phyloP scores from a whole-genome alignment of 2,329 filamentous ascomycete species.

The Colletotrichum plurivorum region DNA sequence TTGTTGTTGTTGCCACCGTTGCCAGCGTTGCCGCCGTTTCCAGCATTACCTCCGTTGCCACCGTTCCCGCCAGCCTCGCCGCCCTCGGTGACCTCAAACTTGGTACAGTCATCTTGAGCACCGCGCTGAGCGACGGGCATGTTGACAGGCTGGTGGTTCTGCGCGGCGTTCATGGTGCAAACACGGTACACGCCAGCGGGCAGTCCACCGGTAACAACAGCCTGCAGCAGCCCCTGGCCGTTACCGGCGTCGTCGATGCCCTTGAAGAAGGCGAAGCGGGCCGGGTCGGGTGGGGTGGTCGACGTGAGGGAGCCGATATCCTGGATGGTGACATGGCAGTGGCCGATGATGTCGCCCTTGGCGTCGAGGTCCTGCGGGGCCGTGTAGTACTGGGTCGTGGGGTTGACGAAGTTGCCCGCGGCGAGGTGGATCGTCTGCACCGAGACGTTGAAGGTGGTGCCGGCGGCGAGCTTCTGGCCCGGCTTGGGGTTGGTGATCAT shows the following conservation, averaged over 20 bases:
- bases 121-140: slow-evolving; percentile 71
- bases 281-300: slow-evolving; percentile 55
- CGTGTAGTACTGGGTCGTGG: slow-evolving; percentile 66
- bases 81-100: slow-evolving; percentile 57
- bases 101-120: slow-evolving; percentile 66
- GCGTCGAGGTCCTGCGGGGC: slow-evolving; percentile 65
- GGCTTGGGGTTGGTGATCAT: slow-evolving; percentile 63
- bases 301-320: slow-evolving; percentile 55
- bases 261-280: slow-evolving; percentile 69
- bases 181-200: slow-evolving; percentile 63
- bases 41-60: neutral
- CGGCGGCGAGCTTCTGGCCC: slow-evolving; percentile 53
- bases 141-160: slow-evolving; percentile 69
- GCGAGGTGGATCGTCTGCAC: slow-evolving; percentile 63
- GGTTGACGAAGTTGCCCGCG: slow-evolving; percentile 70
- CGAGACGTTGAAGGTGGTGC: slow-evolving; percentile 61
- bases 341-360: slow-evolving; percentile 56
- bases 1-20: neutral
- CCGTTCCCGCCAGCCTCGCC: neutral
- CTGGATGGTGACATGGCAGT: slow-evolving; percentile 68
- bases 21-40: neutral
- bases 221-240: slow-evolving; percentile 59
- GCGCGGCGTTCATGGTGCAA: slow-evolving; percentile 65
- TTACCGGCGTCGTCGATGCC: slow-evolving; percentile 68
- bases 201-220: slow-evolving; percentile 61